Evolutionary conservation across 2,329 filamentous ascomycete species (phyloP), one percentile per base, ranked within the genome.

Genomic region (Sporothrix dimorphospora): DNA sequence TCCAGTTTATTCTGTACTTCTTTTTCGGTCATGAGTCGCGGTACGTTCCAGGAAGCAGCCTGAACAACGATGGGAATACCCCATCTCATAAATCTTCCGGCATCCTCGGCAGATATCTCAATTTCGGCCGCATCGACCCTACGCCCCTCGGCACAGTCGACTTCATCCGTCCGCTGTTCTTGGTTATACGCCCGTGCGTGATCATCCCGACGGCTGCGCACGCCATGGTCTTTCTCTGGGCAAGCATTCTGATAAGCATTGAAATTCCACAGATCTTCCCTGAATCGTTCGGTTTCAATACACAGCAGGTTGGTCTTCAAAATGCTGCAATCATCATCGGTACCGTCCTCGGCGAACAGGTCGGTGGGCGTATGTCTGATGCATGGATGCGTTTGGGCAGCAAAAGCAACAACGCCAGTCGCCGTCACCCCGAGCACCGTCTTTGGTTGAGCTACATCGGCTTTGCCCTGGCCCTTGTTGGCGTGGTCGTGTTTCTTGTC

Each of bases 181-280:
- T 89, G 7, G 81, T 82, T 67, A 78, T 78, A 1, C 83, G 84
- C 68, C 80, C 83, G 0, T 84, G 82, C 51, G 83, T 89, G 30
- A 75, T 86, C 51, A 81, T 89, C 8, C 85, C 87, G 0, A 81
- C 87, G 0, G 77, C 82, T 14, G 82, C 85, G 1, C 89, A 90
- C 76, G 78, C 86, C 3, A 87, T 90, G 82, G 80, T 88, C 8
- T 90, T 90, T 77, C 80, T 85, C 3, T 89, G 86, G 76, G 82
- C 79, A 38, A 84, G 81, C 49, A 84, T 89, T 8, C 79, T 89
- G 74, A 79, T 85, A 69, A 86, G 87, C 0, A 84, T 90, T 38
- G 88, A 90, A 75, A 86, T 90, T 2, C 88, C 88, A 0, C 86
- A 89, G 72, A 81, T 90, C 0, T 87, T 89, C 74, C 81, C 83